Conservation (phyloP, 2,329 filamentous ascomycete genomes). For the Fusarium coicis region DNA sequence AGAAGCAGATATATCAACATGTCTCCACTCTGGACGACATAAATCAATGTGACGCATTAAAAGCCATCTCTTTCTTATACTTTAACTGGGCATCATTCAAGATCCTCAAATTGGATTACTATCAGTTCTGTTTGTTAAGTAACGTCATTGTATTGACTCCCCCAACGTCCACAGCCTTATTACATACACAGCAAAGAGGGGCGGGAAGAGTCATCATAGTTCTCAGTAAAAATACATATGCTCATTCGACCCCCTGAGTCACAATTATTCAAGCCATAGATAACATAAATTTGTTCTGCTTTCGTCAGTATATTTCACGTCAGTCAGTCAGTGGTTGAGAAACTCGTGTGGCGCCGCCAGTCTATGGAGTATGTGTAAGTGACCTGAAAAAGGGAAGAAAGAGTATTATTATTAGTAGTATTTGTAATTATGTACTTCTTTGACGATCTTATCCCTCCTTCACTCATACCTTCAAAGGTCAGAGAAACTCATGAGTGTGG, state of each 20-base stretch:
- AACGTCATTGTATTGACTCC: neutral
- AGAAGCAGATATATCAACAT: neutral
- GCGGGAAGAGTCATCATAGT: neutral
- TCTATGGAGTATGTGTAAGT: neutral
- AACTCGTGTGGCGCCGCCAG: neutral
- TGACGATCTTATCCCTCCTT: neutral
- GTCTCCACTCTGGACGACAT: neutral
- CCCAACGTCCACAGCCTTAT: neutral
- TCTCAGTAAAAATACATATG: neutral
- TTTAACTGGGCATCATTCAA: neutral
- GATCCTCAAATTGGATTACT: too few species aligned
- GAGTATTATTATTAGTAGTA: neutral
- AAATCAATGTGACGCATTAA: neutral
- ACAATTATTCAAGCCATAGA: neutral
- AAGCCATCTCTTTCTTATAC: neutral
- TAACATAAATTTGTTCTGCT: too few species aligned
- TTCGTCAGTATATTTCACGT: too few species aligned
- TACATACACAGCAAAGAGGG: neutral
- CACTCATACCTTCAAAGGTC: neutral
- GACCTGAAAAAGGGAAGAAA: neutral
- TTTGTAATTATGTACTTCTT: rapidly evolving
- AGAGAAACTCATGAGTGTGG: neutral
- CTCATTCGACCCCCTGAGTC: neutral
- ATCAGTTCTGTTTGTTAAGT: neutral
- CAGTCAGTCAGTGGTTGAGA: neutral